Conservation (phyloP, 2,329 filamentous ascomycete genomes). For the Rutstroemia sp. region DNA sequence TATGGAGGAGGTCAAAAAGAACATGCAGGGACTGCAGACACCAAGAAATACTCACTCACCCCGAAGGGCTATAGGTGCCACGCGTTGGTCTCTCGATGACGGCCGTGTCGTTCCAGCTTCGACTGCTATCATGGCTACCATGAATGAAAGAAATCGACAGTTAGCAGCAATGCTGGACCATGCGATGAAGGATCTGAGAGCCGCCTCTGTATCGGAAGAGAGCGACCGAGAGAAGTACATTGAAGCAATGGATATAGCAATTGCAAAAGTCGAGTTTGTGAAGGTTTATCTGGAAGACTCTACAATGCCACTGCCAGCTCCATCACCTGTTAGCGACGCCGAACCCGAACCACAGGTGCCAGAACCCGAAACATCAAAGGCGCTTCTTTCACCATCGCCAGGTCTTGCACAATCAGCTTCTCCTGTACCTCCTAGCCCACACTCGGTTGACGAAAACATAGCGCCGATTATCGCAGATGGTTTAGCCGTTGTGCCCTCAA, state of each 20-base stretch:
- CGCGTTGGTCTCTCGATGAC: conserved; percentile 28
- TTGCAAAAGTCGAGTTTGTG: conserved; percentile 58
- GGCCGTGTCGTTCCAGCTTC: conserved; percentile 21
- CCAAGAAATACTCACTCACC: conserved; percentile 35
- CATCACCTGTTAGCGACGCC: not conserved
- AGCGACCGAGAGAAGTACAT: conserved; percentile 35
- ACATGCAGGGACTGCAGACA: conserved; percentile 61
- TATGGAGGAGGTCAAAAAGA: conserved; percentile 70
- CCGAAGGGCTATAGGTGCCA: conserved; percentile 19
- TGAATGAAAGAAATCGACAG: conserved; percentile 60
- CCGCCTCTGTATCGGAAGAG: conserved; percentile 45
- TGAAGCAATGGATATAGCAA: conserved; percentile 49
- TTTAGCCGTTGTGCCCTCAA: not conserved
- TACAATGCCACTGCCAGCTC: conserved; percentile 40
- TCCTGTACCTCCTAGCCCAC: not conserved
- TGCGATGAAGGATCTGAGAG: conserved; percentile 55
- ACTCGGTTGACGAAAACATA: not conserved
- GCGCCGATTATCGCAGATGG: not conserved
- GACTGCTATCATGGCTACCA: conserved; percentile 36
- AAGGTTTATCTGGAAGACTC: conserved; percentile 54
- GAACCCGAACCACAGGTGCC: not conserved
- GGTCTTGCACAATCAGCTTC: not conserved
- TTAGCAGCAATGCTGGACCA: conserved; percentile 62
- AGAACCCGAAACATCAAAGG: conserved; percentile 7
- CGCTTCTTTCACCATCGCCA: conserved; percentile 2